Evolutionary conservation across 257 asterid species (phyloP).

Genomic region (Solanum chiquidenum): DNA sequence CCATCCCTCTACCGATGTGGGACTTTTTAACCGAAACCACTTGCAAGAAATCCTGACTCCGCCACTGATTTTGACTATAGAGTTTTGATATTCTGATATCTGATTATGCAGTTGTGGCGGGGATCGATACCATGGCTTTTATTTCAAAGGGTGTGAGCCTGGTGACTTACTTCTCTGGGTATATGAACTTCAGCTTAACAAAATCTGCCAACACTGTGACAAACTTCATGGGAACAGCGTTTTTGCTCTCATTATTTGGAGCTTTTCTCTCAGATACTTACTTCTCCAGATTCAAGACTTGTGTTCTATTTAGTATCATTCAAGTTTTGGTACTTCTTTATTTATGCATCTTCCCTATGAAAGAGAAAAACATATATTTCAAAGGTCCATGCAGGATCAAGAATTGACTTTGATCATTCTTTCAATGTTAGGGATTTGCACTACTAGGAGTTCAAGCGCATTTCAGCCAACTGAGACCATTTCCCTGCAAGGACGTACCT

Average conservation of each 20-base stretch:
- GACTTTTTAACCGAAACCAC: not conserved
- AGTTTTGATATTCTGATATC: not conserved
- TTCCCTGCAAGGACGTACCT: constrained; percentile 45
- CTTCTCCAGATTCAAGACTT: constrained; percentile 42
- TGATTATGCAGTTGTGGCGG: constrained; percentile 28
- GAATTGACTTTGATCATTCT: not conserved
- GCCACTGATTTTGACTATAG: too few relatives aligned
- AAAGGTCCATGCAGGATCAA: not conserved
- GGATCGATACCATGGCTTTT: constrained; percentile 53
- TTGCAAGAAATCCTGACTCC: not conserved
- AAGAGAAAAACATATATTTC: not conserved
- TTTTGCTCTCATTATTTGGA: constrained; percentile 47
- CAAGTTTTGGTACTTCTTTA: constrained; percentile 30
- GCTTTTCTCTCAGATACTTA: constrained; percentile 59
- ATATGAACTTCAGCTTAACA: constrained; percentile 51
- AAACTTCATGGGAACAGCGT: constrained; percentile 56
- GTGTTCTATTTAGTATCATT: constrained; percentile 31
- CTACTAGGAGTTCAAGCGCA: constrained; percentile 68
- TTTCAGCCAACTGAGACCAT: constrained; percentile 43
- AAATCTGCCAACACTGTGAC: constrained; percentile 54
- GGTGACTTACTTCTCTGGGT: constrained; percentile 49
- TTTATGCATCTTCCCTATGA: not conserved
- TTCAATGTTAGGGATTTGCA: constrained; percentile 40
- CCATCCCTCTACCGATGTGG: not conserved
- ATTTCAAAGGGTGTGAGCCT: constrained; percentile 55